Conservation (phyloP, 768 basidiomycete genomes). For the Inosperma sp. region DNA sequence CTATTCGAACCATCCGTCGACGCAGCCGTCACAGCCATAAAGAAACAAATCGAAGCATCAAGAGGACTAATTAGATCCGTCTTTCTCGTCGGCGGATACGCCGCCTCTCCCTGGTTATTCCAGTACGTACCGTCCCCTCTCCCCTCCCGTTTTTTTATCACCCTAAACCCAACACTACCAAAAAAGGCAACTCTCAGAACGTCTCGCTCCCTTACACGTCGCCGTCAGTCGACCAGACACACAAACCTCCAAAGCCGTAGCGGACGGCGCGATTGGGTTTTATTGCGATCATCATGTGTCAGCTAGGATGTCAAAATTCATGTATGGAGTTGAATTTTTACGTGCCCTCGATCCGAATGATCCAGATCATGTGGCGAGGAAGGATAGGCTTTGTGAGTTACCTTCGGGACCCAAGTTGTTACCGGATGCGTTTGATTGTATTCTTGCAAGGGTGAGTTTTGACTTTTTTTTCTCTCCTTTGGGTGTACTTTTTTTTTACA, state of each 20-base stretch:
- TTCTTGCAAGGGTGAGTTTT: slow-evolving; percentile 56
- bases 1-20: slow-evolving; percentile 78
- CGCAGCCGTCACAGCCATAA: slow-evolving; percentile 66
- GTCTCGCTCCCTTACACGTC: slow-evolving; percentile 50
- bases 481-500: neutral
- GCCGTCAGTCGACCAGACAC: slow-evolving; percentile 72
- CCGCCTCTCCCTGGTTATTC: slow-evolving; percentile 79
- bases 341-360: slow-evolving; percentile 62
- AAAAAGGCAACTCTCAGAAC: slow-evolving; percentile 60
- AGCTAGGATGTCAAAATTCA: slow-evolving; percentile 72
- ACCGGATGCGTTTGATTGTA: slow-evolving; percentile 80
- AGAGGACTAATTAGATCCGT: slow-evolving; percentile 75
- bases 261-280: slow-evolving; percentile 80
- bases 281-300: slow-evolving; percentile 84
- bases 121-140: slow-evolving; percentile 22
- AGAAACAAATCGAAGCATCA: slow-evolving; percentile 64
- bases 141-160: neutral
- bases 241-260: slow-evolving; percentile 85
- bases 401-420: slow-evolving; percentile 75
- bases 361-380: slow-evolving; percentile 60
- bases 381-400: slow-evolving; percentile 64
- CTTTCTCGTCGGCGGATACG: slow-evolving; percentile 80
- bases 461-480: neutral
- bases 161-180: neutral
- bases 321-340: slow-evolving; percentile 80